Evolutionary conservation across 176 grass and related monocot species (phyloP).

Genomic region (Oryza coarctata): DNA sequence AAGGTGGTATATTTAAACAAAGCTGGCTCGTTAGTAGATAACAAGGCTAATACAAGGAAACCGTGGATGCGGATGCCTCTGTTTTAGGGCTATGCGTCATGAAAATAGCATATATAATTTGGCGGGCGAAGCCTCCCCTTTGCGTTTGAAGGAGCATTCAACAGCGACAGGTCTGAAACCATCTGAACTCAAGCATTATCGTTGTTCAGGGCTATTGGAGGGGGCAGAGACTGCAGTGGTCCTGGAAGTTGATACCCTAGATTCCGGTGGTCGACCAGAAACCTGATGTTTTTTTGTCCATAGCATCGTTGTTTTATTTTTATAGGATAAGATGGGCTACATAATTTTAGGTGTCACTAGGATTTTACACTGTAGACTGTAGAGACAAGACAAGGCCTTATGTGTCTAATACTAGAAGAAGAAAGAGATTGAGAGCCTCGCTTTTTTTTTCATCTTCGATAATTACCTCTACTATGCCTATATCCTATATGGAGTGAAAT

Average conservation of each 20-base stretch:
- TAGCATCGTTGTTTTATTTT: background rate
- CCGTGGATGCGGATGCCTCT: background rate
- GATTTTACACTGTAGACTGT: slow-evolving; percentile 7
- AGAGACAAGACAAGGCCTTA: background rate
- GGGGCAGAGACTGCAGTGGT: too few relatives aligned
- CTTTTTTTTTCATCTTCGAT: too few relatives aligned
- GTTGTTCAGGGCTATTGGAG: background rate
- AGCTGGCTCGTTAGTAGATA: slow-evolving; percentile 87
- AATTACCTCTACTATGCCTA: too few relatives aligned
- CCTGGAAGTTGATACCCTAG: background rate
- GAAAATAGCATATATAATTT: background rate
- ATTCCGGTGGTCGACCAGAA: background rate
- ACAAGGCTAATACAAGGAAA: background rate
- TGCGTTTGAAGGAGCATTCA: background rate
- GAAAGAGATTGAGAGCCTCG: too few relatives aligned
- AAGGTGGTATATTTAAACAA: slow-evolving; percentile 68
- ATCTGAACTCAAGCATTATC: background rate
- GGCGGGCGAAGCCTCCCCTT: background rate
- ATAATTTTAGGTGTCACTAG: background rate
- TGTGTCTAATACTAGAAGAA: background rate
- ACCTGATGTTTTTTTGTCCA: background rate
- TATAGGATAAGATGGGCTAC: background rate
- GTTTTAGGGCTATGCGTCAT: background rate
- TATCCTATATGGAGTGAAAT: too few relatives aligned
- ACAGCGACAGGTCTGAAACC: background rate